Evolutionary conservation across 2,329 filamentous ascomycete species (phyloP).

Genomic region (Grosmannia penicillata): DNA sequence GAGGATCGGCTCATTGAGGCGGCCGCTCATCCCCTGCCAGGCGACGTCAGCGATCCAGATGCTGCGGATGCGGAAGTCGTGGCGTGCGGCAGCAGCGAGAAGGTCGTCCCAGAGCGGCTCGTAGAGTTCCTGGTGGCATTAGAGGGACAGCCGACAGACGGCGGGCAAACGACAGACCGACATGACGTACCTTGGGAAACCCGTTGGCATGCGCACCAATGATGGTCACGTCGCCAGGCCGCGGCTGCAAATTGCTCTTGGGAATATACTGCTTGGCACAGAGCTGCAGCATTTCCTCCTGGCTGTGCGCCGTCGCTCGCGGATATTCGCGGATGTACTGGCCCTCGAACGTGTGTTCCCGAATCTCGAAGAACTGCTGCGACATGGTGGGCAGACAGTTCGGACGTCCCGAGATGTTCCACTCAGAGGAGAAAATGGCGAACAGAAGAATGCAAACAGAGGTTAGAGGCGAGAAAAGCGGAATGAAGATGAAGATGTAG

Average conservation of each 20-base stretch:
- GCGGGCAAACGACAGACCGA: neutral
- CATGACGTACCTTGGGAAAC: slow-evolving; percentile 59
- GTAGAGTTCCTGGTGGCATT: slow-evolving; percentile 56
- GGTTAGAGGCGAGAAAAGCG: too few relatives aligned
- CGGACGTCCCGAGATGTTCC: too few relatives aligned
- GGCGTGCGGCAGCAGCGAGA: slow-evolving; percentile 36
- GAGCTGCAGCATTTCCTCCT: slow-evolving; percentile 61
- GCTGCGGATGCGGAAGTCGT: slow-evolving; percentile 55
- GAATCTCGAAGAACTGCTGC: slow-evolving; percentile 40
- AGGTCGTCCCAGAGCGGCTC: slow-evolving; percentile 86
- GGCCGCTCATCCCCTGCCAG: slow-evolving; percentile 65
- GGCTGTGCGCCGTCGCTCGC: slow-evolving; percentile 52
- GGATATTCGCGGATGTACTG: slow-evolving; percentile 76
- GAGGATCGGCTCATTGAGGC: slow-evolving; percentile 59
- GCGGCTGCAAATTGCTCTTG: slow-evolving; percentile 49
- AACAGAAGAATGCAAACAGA: too few relatives aligned
- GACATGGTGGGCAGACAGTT: slow-evolving; percentile 8
- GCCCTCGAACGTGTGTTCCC: slow-evolving; percentile 58
- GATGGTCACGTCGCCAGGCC: slow-evolving; percentile 68
- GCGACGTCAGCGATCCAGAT: slow-evolving; percentile 90
- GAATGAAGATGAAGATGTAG: too few relatives aligned
- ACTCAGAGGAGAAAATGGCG: neutral
- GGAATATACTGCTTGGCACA: slow-evolving; percentile 84
- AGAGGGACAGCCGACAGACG: neutral
- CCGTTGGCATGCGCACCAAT: slow-evolving; percentile 82